Base-by-base conservation (phyloP, 345 rosid genomes). In the Eucalyptus pauciflora region DNA sequence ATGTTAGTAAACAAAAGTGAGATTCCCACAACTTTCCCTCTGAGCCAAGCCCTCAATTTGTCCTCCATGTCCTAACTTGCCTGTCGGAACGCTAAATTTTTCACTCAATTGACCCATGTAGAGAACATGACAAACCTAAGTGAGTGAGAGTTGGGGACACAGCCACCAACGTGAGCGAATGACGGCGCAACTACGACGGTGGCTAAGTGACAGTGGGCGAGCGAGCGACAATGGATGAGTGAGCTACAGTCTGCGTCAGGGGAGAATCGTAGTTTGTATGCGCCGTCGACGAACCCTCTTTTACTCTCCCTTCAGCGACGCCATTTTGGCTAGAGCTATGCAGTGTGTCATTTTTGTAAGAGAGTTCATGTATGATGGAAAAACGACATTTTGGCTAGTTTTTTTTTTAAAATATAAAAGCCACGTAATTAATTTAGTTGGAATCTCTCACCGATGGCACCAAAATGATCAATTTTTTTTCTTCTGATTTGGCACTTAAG, bases 131-230 rank as follows among this genome's bases (percentile, higher is more conserved):
- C 51, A 50, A 50, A 50, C 17, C 56, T 52, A 52, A 18, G 58
- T 52, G 10, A 52, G 25, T 52, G 25, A 52, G 10, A 20, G 25
- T 52, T 52, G 4, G 58, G 25, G 25, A 52, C 25, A 52, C 5
- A 0, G 10, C 58, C 58, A 52, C 0, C 58, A 52, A 52, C 1
- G 2, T 18, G 0, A 7, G 0, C 10, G 0, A 52, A 52, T 52
- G 58, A 52, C 0, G 0, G 25, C 22, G 0, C 10, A 52, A 52
- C 58, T 52, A 52, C 58, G 0, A 52, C 0, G 0, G 4, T 18
- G 24, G 58, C 4, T 0, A 0, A 52, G 24, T 0, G 24, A 52
- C 10, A 52, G 3, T 1, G 20, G 20, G 13, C 1, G 5, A 49
- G 50, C 13, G 2, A 13, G 50, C 16, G 1, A 49, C 50, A 49